Conservation (phyloP, 805 yeast genomes). For the Candida cerambycidarum region DNA sequence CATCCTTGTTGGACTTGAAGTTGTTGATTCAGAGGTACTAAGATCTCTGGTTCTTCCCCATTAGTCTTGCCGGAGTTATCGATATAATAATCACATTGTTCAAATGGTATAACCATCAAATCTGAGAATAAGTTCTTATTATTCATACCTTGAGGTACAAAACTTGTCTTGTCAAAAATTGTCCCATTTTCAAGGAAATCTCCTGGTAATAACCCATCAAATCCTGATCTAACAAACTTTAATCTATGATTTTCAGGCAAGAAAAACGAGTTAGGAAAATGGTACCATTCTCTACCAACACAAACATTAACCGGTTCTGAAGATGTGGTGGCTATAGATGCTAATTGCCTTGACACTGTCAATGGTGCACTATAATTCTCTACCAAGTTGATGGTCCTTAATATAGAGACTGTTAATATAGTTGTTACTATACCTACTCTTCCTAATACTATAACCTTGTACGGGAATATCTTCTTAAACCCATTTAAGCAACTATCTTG, state of each 20-base stretch:
- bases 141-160: slow-evolving; percentile 67
- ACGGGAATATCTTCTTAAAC: not conserved
- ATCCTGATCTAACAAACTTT: slow-evolving; percentile 71
- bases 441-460: slow-evolving; percentile 13
- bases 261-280: slow-evolving; percentile 86
- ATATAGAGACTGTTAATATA: slow-evolving; percentile 22
- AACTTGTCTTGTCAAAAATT: slow-evolving; percentile 37
- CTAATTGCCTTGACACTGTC: slow-evolving; percentile 10
- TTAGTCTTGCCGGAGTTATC: slow-evolving; percentile 48
- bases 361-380: slow-evolving; percentile 76
- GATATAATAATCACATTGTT: slow-evolving; percentile 65
- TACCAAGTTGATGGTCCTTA: slow-evolving; percentile 61
- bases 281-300: slow-evolving; percentile 94
- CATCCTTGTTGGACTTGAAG: slow-evolving; percentile 29
- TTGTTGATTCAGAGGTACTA: not conserved
- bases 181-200: slow-evolving; percentile 58
- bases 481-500: not conserved
- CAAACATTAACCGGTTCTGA: slow-evolving; percentile 53
- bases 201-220: slow-evolving; percentile 86
- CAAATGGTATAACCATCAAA: slow-evolving; percentile 50
- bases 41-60: slow-evolving; percentile 39
- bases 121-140: slow-evolving; percentile 66
- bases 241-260: slow-evolving; percentile 63
- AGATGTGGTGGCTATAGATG: not conserved
- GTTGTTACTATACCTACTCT: slow-evolving; percentile 1